Evolutionary conservation across 805 yeast genomes (phyloP).

Genomic region (Cyberlindnera amylophila): DNA sequence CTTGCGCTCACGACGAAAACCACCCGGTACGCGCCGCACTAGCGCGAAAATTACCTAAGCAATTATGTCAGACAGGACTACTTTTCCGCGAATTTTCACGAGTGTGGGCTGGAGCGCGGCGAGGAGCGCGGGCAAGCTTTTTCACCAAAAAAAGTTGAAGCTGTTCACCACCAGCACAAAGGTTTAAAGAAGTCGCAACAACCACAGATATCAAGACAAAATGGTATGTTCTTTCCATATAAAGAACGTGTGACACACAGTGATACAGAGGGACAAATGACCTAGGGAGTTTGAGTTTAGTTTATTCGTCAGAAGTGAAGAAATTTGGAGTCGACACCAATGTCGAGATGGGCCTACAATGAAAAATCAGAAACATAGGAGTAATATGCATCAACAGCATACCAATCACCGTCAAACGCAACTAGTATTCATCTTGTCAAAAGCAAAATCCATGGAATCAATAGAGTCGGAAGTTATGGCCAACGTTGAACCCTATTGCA

Average conservation of each 20-base stretch:
- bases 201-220: slow-evolving; percentile 14
- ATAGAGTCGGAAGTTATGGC: too few species aligned
- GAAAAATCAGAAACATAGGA: background rate
- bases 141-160: slow-evolving; percentile 8
- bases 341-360: background rate
- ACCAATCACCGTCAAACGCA: too few species aligned
- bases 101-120: background rate
- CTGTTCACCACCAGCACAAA: slow-evolving; percentile 5
- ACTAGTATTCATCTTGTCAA: too few species aligned
- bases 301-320: too few species aligned
- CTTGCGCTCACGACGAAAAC: background rate
- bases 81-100: background rate
- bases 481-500: too few species aligned
- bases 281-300: too few species aligned
- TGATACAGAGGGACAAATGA: slow-evolving; percentile 1
- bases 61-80: background rate
- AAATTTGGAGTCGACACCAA: background rate
- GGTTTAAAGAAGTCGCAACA: background rate
- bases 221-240: slow-evolving; percentile 9
- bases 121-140: slow-evolving; percentile 5
- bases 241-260: background rate
- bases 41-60: background rate
- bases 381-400: too few species aligned
- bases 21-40: background rate
- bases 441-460: too few species aligned